A percentile compares a stretch with the other conserved stretches of the same genome.
These are phyloP conservation scores for Diaporthe vexans DNA, from an alignment of 2,329 filamentous ascomycete genomes.

Conservation along the genomic window DNA sequence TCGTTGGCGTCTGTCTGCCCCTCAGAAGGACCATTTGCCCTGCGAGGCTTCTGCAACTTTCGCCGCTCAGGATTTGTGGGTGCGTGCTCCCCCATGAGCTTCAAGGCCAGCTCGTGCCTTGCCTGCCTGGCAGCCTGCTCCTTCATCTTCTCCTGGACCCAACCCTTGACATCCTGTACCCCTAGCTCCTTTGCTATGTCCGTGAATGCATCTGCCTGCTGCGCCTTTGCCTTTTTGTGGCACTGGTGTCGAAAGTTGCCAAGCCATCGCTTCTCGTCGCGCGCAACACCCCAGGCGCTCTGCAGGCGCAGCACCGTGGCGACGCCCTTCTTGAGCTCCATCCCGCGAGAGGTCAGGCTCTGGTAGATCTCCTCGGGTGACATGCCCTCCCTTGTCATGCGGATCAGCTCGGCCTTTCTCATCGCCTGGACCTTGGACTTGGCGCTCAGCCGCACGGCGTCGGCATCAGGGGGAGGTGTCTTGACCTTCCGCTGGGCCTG, in stretches of 20 bases:
- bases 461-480: constrained; percentile 42
- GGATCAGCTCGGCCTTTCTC: constrained; percentile 43
- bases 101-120: constrained; percentile 39
- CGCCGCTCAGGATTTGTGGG: constrained; percentile 33
- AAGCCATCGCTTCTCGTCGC: constrained; percentile 38
- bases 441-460: constrained; percentile 37
- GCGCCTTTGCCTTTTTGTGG: constrained; percentile 38
- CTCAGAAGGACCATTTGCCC: background rate
- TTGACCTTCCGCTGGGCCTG: constrained; percentile 42
- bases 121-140: constrained; percentile 29
- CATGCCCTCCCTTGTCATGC: constrained; percentile 43
- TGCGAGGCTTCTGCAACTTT: constrained; percentile 34
- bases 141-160: constrained; percentile 30
- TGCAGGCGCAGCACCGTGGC: constrained; percentile 44
- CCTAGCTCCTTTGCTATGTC: constrained; percentile 37
- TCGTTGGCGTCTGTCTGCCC: background rate
- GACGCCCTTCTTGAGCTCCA: constrained; percentile 44
- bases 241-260: constrained; percentile 40
- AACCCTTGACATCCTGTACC: constrained; percentile 25
- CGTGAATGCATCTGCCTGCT: constrained; percentile 35
- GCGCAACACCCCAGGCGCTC: constrained; percentile 42
- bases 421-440: constrained; percentile 36
- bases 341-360: constrained; percentile 42
- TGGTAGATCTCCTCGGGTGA: constrained; percentile 41
- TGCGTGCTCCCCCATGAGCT: constrained; percentile 39